Percentiles rank a stretch among this genome's conserved stretches.
phyloP scores from a whole-genome alignment of 148 eudicot genomes.

The Rhododendron griersonianum region DNA sequence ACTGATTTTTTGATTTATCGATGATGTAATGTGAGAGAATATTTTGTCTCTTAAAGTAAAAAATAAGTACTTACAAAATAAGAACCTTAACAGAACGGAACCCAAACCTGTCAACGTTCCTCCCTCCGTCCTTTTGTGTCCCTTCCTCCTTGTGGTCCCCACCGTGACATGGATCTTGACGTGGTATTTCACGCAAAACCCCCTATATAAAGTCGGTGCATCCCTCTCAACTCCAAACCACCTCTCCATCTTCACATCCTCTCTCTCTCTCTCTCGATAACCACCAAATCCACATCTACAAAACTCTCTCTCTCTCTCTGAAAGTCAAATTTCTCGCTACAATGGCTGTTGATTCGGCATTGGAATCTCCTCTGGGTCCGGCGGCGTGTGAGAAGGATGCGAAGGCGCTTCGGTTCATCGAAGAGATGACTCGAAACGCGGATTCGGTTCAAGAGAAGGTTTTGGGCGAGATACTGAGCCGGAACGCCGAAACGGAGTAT shows the following conservation, averaged over 20 bases:
- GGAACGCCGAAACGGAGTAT: conserved; percentile 66
- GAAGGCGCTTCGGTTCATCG: conserved; percentile 71
- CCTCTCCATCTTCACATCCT: not conserved
- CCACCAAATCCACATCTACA: not conserved
- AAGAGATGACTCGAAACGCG: conserved; percentile 76
- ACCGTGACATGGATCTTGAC: conserved; percentile 10
- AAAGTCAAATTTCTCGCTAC: not conserved
- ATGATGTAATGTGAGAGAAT: too few relatives aligned
- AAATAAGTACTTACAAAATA: too few relatives aligned
- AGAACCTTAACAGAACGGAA: too few relatives aligned
- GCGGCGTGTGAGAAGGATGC: conserved; percentile 81
- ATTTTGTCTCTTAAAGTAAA: too few relatives aligned
- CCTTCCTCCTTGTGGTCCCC: not conserved
- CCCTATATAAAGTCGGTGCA: not conserved
- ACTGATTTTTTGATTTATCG: too few relatives aligned
- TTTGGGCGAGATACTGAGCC: conserved; percentile 49
- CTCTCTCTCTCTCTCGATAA: not conserved
- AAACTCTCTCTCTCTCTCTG: not conserved
- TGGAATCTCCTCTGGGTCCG: conserved; percentile 60
- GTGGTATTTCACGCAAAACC: conserved; percentile 11
- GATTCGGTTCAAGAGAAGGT: conserved; percentile 60
- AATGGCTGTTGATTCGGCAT: conserved; percentile 69
- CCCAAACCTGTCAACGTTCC: too few relatives aligned
- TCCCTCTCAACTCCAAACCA: not conserved
- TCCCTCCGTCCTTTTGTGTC: not conserved